A percentile compares a stretch with the other conserved stretches of the same genome.
phyloP scores from a whole-genome alignment of 768 basidiomycete genomes.

The Auriculariales sp. region DNA sequence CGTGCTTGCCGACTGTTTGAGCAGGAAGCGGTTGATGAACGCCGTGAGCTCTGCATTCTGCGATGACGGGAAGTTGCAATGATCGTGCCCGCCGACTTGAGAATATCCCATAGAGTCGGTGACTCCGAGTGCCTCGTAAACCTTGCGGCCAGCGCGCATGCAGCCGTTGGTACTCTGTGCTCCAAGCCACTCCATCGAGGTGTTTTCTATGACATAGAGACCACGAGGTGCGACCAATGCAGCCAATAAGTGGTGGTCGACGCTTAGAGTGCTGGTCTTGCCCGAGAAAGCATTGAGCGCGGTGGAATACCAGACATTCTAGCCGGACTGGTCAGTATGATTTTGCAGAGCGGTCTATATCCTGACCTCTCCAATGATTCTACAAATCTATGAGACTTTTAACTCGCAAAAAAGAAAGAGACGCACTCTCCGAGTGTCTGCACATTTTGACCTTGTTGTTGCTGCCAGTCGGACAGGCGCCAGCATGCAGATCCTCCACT shows the following conservation, averaged over 20 bases:
- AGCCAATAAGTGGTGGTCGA: slow-evolving; percentile 45
- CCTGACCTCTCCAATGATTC: too few species aligned
- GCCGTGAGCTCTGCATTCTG: slow-evolving; percentile 32
- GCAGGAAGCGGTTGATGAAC: slow-evolving; percentile 42
- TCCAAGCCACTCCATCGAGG: slow-evolving; percentile 41
- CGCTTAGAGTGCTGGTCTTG: slow-evolving; percentile 31
- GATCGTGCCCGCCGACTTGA: slow-evolving; percentile 37
- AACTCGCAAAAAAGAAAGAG: too few species aligned
- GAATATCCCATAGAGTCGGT: slow-evolving; percentile 35
- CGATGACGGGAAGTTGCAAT: slow-evolving; percentile 38
- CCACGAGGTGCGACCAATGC: slow-evolving; percentile 41
- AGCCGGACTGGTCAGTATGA: too few species aligned
- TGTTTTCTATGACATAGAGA: slow-evolving; percentile 39
- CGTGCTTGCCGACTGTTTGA: slow-evolving; percentile 32
- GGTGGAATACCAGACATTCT: slow-evolving; percentile 50
- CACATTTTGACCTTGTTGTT: slow-evolving; percentile 25
- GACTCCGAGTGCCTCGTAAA: slow-evolving; percentile 36
- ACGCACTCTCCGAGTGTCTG: too few species aligned
- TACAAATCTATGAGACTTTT: too few species aligned
- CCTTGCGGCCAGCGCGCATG: slow-evolving; percentile 32
- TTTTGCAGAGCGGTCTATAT: too few species aligned
- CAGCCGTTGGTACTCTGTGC: slow-evolving; percentile 35
- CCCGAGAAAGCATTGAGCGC: slow-evolving; percentile 27
- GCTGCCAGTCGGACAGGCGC: slow-evolving; percentile 39
- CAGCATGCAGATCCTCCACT: slow-evolving; percentile 47